These are phyloP conservation scores for Apophysomyces variabilis DNA, from an alignment of 371 early-diverging fungal species.

Conservation along the genomic window DNA sequence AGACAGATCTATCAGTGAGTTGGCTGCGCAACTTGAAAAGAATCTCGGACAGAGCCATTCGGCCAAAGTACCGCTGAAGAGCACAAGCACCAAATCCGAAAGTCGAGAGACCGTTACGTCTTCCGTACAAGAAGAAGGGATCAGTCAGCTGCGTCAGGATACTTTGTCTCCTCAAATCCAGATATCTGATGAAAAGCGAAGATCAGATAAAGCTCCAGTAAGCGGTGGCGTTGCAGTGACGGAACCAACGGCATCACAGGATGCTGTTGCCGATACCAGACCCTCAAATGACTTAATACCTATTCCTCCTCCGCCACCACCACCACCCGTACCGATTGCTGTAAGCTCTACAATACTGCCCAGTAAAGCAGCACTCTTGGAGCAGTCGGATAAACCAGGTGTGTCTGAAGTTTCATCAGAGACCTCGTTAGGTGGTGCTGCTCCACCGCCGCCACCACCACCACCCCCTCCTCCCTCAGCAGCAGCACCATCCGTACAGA, in stretches of 20 bases:
- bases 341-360: no score
- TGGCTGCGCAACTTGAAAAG: constrained; percentile 44
- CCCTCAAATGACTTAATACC: constrained; percentile 1
- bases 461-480: constrained; percentile 4
- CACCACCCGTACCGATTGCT: constrained; percentile 9
- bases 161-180: background rate
- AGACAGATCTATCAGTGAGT: constrained; percentile 41
- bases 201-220: background rate
- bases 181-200: background rate
- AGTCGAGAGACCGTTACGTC: background rate
- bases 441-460: constrained; percentile 21
- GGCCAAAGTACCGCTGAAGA: background rate
- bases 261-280: background rate
- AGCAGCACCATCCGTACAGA: background rate
- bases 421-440: background rate
- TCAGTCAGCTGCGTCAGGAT: background rate
- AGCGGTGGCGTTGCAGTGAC: background rate
- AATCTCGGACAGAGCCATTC: constrained; percentile 24
- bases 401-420: constrained; percentile 2
- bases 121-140: background rate
- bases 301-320: constrained; percentile 19
- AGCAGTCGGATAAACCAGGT: background rate
- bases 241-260: constrained; percentile 19
- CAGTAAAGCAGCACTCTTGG: no score
- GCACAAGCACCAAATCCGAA: background rate